These are phyloP conservation scores for Albophoma yamanashiensis DNA, from an alignment of 2,329 filamentous ascomycete species.

Conservation along the genomic window DNA sequence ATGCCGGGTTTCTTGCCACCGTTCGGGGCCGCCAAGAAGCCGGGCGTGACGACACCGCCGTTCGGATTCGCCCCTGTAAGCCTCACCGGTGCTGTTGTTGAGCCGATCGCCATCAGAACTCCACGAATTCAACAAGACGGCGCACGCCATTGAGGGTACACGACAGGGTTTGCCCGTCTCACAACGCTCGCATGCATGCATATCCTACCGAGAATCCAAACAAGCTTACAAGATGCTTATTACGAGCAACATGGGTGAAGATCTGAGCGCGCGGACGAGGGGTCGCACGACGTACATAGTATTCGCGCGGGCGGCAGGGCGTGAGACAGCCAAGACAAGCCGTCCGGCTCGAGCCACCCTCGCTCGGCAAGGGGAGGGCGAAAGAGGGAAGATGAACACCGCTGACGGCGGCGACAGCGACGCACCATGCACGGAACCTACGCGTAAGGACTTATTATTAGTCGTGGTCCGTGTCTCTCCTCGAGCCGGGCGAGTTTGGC, in stretches of 20 bases:
- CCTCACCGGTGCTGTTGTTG: not conserved
- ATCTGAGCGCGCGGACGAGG: not conserved
- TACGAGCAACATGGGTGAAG: not conserved
- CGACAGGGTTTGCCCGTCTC: not conserved
- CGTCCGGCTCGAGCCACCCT: not conserved
- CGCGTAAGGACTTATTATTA: no score
- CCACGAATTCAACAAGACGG: not conserved
- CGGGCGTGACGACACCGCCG: not conserved
- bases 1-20: not conserved
- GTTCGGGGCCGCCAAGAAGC: not conserved
- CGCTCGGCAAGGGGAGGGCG: not conserved
- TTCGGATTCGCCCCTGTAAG: not conserved
- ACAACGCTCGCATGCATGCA: not conserved
- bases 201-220: not conserved
- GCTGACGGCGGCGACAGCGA: not conserved
- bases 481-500: not conserved
- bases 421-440: not conserved
- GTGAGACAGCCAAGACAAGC: not conserved
- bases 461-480: no score
- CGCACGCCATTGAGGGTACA: not conserved
- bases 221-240: conserved; percentile 1
- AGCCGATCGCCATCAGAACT: not conserved
- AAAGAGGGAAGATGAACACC: no score
- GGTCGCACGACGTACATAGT: not conserved
- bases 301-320: not conserved